These are phyloP conservation scores for Thalassiosira livingstoniorum DNA, from an alignment of 352 stramenopile genomes.

Conservation along the genomic window DNA sequence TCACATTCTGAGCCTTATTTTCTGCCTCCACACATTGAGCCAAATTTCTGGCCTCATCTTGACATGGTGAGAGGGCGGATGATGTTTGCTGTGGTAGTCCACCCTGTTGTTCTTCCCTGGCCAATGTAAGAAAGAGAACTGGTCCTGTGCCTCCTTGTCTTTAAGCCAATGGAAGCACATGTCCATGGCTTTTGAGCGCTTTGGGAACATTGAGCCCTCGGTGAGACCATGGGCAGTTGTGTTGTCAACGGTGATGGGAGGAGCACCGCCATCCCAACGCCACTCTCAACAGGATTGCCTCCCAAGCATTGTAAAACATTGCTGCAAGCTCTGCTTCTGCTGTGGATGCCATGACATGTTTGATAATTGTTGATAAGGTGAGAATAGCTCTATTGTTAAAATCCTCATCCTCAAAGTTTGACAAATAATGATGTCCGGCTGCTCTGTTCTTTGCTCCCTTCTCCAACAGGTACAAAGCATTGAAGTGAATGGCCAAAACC, in stretches of 20 bases:
- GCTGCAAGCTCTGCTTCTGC: conserved; percentile 30
- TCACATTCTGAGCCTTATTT: no score
- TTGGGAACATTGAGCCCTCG: no score
- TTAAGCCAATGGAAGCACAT: no score
- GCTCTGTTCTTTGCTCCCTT: conserved; percentile 21
- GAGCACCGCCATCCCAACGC: neutral
- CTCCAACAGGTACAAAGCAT: conserved; percentile 46
- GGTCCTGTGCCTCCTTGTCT: no score
- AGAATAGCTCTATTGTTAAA: conserved; percentile 10
- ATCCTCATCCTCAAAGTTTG: neutral
- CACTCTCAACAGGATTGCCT: neutral
- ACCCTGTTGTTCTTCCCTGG: no score
- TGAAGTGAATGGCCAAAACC: conserved; percentile 10
- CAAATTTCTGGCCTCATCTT: no score
- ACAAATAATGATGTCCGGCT: conserved; percentile 16
- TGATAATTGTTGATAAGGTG: neutral
- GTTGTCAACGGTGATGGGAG: neutral
- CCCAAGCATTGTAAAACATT: conserved; percentile 9
- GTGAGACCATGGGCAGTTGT: neutral
- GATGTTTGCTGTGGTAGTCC: no score
- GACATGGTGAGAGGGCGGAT: no score
- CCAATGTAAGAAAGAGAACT: no score
- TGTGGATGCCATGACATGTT: conserved; percentile 13
- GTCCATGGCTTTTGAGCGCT: no score
- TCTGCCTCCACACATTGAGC: no score